These are phyloP conservation scores for Metschnikowia peoriensis DNA, from an alignment of 805 yeast genomes.

Conservation along the genomic window DNA sequence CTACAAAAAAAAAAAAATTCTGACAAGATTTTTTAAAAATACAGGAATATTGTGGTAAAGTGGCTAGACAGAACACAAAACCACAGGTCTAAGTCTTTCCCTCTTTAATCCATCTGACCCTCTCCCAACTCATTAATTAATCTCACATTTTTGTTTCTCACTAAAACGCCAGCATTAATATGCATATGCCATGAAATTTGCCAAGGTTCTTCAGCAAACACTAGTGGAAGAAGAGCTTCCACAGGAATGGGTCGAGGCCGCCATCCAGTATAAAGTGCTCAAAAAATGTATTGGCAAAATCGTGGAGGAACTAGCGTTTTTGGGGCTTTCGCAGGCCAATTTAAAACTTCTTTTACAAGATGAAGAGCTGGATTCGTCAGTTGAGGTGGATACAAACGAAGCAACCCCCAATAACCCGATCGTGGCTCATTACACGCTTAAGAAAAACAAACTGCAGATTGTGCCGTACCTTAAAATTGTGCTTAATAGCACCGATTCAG, in stretches of 20 bases:
- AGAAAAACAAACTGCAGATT: slow-evolving; percentile 29
- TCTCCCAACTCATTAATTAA: neutral
- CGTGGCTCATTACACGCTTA: slow-evolving; percentile 42
- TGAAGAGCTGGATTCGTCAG: slow-evolving; percentile 21
- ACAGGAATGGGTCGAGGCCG: slow-evolving; percentile 61
- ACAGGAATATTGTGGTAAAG: too few species aligned
- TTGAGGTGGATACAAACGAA: slow-evolving; percentile 34
- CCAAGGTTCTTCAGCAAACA: slow-evolving; percentile 64
- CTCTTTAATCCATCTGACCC: too few species aligned
- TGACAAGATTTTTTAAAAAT: too few species aligned
- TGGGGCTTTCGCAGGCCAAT: slow-evolving; percentile 55
- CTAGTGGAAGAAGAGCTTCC: slow-evolving; percentile 62
- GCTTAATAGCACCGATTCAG: slow-evolving; percentile 28
- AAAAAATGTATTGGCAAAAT: slow-evolving; percentile 67
- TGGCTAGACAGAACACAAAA: too few species aligned
- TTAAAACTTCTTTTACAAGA: slow-evolving; percentile 37
- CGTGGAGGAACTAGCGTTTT: slow-evolving; percentile 56
- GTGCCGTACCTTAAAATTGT: slow-evolving; percentile 40
- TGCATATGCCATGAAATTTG: slow-evolving; percentile 60
- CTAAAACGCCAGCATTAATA: neutral
- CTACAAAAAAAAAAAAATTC: too few species aligned
- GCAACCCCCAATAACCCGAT: slow-evolving; percentile 37
- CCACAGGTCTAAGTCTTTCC: too few species aligned
- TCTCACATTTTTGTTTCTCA: neutral
- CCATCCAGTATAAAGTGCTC: slow-evolving; percentile 69